These are phyloP conservation scores for Pulveroboletus sp. DNA, from an alignment of 768 basidiomycete genomes.

Conservation along the genomic window DNA sequence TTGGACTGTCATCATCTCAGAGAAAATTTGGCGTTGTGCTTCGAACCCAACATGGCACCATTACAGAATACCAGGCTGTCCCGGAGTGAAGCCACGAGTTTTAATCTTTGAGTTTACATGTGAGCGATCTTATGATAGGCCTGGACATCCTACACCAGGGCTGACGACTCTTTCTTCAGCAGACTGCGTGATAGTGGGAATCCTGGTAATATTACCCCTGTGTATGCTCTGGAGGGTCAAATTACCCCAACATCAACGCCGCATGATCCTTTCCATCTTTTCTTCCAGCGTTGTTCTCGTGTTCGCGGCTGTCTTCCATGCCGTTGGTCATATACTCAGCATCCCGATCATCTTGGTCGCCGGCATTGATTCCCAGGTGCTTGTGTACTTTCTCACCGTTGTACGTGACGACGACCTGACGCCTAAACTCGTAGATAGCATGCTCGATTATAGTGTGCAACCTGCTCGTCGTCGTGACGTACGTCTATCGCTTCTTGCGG, in stretches of 20 bases:
- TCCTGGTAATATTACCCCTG: conserved; percentile 16
- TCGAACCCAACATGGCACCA: conserved; percentile 5
- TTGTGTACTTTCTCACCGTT: neutral
- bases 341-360: neutral
- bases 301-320: conserved; percentile 9
- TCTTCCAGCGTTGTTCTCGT: conserved; percentile 14
- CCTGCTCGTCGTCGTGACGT: conserved; percentile 16
- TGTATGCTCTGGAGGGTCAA: conserved; percentile 16
- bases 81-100: neutral
- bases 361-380: conserved; percentile 9
- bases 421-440: conserved; percentile 1
- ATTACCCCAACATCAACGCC: conserved; percentile 8
- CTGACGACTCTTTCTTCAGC: conserved; percentile 1
- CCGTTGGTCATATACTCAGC: neutral
- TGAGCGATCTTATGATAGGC: neutral
- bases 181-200: conserved; percentile 2
- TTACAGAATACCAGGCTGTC: neutral
- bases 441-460: conserved; percentile 16
- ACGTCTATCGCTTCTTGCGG: conserved; percentile 7
- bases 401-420: neutral
- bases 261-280: conserved; percentile 19
- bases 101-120: conserved; percentile 5
- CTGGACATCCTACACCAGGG: too few species aligned
- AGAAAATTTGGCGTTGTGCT: conserved; percentile 6
- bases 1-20: neutral